phyloP scores from a whole-genome alignment of 331 rosid species.

The Telfairia occidentalis region DNA sequence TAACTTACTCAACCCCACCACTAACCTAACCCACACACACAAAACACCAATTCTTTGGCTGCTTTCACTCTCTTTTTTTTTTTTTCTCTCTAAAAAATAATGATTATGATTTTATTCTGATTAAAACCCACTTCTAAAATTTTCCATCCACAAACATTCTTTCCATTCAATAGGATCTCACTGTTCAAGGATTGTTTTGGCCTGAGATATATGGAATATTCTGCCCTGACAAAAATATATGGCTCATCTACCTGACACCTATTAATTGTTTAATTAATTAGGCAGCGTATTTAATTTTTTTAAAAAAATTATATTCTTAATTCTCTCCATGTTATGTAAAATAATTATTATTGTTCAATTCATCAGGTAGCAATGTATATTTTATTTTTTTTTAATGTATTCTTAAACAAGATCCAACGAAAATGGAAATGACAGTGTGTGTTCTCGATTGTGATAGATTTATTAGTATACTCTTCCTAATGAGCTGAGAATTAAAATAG shows the following conservation, averaged over 20 bases:
- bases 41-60: neutral
- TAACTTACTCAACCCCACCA: conserved; percentile 12
- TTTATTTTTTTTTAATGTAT: too few species aligned
- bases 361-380: too few species aligned
- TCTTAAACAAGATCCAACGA: too few species aligned
- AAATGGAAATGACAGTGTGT: too few species aligned
- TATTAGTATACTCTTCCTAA: too few species aligned
- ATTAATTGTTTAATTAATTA: neutral
- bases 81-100: too few species aligned
- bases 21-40: conserved; percentile 1
- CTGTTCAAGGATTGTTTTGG: neutral
- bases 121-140: neutral
- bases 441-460: too few species aligned
- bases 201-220: neutral
- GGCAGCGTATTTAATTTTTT: neutral
- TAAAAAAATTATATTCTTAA: too few species aligned
- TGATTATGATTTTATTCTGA: neutral
- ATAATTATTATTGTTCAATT: too few species aligned
- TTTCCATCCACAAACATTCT: neutral
- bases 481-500: too few species aligned
- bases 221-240: neutral
- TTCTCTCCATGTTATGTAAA: too few species aligned
- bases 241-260: neutral
- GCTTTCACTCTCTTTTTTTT: conserved; percentile 4
- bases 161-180: neutral